These are phyloP conservation scores for Dendrothele bispora DNA, from an alignment of 768 basidiomycete species.

Conservation along the genomic window DNA sequence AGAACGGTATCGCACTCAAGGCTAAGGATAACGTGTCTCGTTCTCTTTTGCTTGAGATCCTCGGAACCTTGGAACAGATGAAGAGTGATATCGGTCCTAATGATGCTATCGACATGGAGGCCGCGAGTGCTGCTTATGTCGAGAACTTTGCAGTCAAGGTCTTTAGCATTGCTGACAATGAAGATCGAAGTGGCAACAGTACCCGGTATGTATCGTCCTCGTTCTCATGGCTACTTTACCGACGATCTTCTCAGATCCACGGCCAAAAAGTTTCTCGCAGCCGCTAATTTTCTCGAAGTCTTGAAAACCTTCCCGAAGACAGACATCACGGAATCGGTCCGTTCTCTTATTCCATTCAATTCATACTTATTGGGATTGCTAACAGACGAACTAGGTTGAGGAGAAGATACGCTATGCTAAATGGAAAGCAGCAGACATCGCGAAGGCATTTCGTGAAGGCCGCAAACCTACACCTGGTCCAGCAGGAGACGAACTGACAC, in stretches of 20 bases:
- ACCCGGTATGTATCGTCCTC: constrained; percentile 56
- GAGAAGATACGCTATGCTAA: constrained; percentile 93
- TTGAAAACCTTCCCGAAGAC: constrained; percentile 71
- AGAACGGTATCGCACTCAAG: constrained; percentile 78
- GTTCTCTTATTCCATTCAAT: constrained; percentile 17
- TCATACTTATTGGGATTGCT: constrained; percentile 4
- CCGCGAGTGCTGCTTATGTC: constrained; percentile 83
- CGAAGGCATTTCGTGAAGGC: constrained; percentile 94
- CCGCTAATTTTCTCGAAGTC: constrained; percentile 92
- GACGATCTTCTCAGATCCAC: constrained; percentile 60
- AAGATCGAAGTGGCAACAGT: constrained; percentile 77
- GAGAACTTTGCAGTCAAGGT: constrained; percentile 94
- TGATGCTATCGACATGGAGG: constrained; percentile 82
- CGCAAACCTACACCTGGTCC: constrained; percentile 80
- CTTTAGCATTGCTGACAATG: constrained; percentile 88
- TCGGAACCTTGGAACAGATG: constrained; percentile 77
- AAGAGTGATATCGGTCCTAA: constrained; percentile 72
- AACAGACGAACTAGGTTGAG: constrained; percentile 52
- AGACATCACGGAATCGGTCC: constrained; percentile 57
- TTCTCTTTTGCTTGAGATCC: constrained; percentile 68
- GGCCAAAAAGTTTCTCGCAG: constrained; percentile 92
- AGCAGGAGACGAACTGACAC: constrained; percentile 42
- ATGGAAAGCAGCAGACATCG: constrained; percentile 97
- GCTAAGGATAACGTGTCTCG: constrained; percentile 64
- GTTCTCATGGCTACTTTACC: constrained; percentile 2